Evolutionary conservation across 768 basidiomycete species (phyloP), one percentile per base, ranked within the genome.

Genomic region (Lentinula edodes): DNA sequence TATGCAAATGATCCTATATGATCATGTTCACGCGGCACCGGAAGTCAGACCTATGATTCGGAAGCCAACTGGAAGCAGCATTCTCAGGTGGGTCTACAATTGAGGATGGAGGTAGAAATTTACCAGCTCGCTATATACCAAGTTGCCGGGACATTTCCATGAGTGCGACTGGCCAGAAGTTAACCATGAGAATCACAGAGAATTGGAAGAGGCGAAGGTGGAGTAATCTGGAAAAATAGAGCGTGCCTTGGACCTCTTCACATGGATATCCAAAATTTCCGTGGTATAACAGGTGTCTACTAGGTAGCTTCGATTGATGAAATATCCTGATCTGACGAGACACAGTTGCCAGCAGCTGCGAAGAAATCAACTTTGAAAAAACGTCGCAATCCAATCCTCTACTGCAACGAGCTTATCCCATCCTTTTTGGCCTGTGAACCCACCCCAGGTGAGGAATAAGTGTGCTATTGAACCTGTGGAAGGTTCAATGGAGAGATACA

Each of bases 351-450:
- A 41, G 53, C 35, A 20, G 36, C 35, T 38, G 35, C 52, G 7
- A 48, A 1, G n/a, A 54, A 52, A 38, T 52, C 9, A 34, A 10
- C 9, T 51, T 34, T 23, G 12, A 6, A 46, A 60, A 23, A 43
- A 39, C 16, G 48, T 18, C 15, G 48, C 50, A 10, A 60, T 13
- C 59, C 59, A 60, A 5, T 60, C 59, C 18, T 60, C 50, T 36
- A 60, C 50, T 16, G 38, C 38, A 13, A 60, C 28, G 6, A 60
- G 48, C 48, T 60, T 60, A 42, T 52, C 41, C 59, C 59, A 60
- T 9, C 59, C 59, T 7, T 41, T 51, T 51, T 60, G 50, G 13
- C 59, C 59, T 1, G 59, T 60, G 28, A 60, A 60, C 2, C 59
- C 59, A 18, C 59, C 59, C 32, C 32, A 46, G 39, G 59, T 60